Evolutionary conservation across 169 alveolate species (phyloP).

Genomic region (Plasmodium chabaudi): DNA sequence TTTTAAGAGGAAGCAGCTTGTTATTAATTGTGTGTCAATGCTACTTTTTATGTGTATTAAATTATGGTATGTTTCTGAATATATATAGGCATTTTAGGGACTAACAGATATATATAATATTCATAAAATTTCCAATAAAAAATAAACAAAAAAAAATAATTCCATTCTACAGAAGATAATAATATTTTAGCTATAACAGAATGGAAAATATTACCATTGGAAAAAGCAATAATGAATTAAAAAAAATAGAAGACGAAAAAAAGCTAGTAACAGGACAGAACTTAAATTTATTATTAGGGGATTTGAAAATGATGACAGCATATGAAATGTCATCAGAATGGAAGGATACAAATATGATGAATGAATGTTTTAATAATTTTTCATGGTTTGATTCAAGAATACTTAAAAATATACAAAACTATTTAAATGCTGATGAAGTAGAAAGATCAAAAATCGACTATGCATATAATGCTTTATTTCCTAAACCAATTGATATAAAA

Average conservation of each 20-base stretch:
- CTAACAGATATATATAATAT: no score
- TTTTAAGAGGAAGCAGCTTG: no score
- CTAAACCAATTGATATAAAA: conserved; percentile 77
- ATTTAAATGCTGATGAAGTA: conserved; percentile 76
- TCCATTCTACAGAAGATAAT: no score
- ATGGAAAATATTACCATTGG: conserved; percentile 15
- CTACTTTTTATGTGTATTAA: no score
- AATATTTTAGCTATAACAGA: background rate
- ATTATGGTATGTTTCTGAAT: no score
- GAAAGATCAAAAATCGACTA: conserved; percentile 78
- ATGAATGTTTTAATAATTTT: conserved; percentile 76
- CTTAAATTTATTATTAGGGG: conserved; percentile 73
- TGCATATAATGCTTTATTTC: conserved; percentile 79
- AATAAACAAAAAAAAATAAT: no score
- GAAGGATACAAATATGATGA: conserved; percentile 81
- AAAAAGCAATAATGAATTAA: conserved; percentile 12
- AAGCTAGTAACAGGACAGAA: conserved; percentile 36
- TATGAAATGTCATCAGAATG: conserved; percentile 81
- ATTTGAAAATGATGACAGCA: conserved; percentile 80
- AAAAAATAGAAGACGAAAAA: conserved; percentile 64
- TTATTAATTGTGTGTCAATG: no score
- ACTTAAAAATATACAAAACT: conserved; percentile 73
- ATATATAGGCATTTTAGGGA: no score
- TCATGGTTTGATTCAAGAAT: conserved; percentile 82
- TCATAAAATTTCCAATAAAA: no score